A percentile compares a stretch with the other conserved stretches of the same genome.
Conservation (phyloP, 1,139 yeast species). For the Wickerhamomyces sp. region DNA sequence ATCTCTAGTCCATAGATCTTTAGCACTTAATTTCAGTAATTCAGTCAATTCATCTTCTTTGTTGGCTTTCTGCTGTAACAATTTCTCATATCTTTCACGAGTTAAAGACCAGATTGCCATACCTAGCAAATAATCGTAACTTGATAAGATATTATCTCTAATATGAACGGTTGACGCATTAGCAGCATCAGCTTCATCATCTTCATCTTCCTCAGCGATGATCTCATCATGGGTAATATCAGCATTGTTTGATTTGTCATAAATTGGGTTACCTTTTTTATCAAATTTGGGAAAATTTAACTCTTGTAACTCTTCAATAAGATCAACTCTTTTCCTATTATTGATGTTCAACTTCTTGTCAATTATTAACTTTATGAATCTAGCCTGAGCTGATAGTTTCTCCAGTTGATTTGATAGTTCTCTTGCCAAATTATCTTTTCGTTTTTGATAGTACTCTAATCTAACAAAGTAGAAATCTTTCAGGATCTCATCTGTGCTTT, state of each 20-base stretch:
- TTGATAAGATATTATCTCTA: constrained; percentile 40
- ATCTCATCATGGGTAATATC: constrained; percentile 30
- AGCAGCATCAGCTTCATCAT: constrained; percentile 30
- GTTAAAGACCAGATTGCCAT: constrained; percentile 96
- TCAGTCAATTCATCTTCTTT: constrained; percentile 69
- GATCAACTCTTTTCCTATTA: constrained; percentile 63
- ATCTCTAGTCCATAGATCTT: constrained; percentile 84
- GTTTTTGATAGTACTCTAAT: constrained; percentile 81
- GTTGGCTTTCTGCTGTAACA: constrained; percentile 65
- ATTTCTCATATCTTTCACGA: constrained; percentile 76
- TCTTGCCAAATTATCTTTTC: constrained; percentile 76
- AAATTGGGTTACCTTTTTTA: constrained; percentile 57
- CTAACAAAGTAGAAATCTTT: constrained; percentile 82
- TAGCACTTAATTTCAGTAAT: constrained; percentile 67
- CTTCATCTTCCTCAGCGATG: constrained; percentile 33
- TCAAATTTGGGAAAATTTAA: constrained; percentile 74
- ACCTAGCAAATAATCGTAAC: constrained; percentile 72
- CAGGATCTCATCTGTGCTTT: constrained; percentile 69
- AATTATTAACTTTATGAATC: constrained; percentile 87
- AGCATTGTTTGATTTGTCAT: constrained; percentile 30
- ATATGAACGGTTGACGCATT: constrained; percentile 27
- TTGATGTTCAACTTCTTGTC: constrained; percentile 66
- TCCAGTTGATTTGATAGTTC: constrained; percentile 71
- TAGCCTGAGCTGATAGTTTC: constrained; percentile 75
- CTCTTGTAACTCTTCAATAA: constrained; percentile 58